A percentile compares a stretch with the other conserved stretches of the same genome.
These are phyloP conservation scores for Saccharum spontaneum DNA, from an alignment of 176 grass and related monocot species.

Conservation along the genomic window DNA sequence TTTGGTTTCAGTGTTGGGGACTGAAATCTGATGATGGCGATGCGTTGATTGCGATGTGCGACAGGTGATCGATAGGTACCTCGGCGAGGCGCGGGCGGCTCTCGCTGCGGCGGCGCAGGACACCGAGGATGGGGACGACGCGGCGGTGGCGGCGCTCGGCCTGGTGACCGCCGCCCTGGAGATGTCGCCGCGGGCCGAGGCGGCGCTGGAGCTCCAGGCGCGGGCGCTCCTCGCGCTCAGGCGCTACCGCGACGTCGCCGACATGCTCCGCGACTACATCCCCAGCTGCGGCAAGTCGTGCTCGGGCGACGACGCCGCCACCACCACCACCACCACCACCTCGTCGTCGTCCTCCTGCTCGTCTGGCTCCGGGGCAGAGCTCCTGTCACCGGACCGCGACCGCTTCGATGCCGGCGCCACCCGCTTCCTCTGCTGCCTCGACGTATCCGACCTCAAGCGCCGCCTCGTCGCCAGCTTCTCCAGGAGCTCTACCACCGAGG, in stretches of 20 bases:
- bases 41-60: not conserved
- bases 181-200: conserved; percentile 69
- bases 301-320: conserved; percentile 4
- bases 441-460: conserved; percentile 66
- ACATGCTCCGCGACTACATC: conserved; percentile 89
- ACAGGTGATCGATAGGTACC: conserved; percentile 59
- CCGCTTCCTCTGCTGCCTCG: conserved; percentile 66
- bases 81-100: conserved; percentile 58
- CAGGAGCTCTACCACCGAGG: conserved; percentile 38
- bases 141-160: conserved; percentile 52
- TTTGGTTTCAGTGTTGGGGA: too few species aligned
- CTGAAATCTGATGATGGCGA: not conserved
- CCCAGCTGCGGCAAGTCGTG: conserved; percentile 57
- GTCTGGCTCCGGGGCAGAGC: conserved; percentile 45
- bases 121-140: conserved; percentile 27
- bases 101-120: conserved; percentile 25
- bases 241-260: conserved; percentile 82
- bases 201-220: conserved; percentile 73
- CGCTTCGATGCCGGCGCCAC: conserved; percentile 32
- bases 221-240: conserved; percentile 69
- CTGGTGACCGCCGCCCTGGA: conserved; percentile 53
- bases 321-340: not conserved
- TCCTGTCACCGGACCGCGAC: conserved; percentile 57
- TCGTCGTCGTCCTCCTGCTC: not conserved
- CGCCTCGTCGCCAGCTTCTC: conserved; percentile 60